Evolutionary conservation across 371 early-diverging fungal genomes (phyloP).

Genomic region (Rhizopus arrhizus): DNA sequence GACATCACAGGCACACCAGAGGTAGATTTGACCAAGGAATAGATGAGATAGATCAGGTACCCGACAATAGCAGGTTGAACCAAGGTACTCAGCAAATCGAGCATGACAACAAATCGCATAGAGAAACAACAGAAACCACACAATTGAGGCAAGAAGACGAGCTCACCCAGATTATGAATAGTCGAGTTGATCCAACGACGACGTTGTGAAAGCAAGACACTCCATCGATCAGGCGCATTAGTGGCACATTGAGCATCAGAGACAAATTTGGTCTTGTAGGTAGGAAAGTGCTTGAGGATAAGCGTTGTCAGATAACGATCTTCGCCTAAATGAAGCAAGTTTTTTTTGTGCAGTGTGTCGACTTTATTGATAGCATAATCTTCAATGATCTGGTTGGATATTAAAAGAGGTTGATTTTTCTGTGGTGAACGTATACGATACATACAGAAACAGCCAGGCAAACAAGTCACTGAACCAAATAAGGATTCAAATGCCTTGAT

Average conservation of each 20-base stretch:
- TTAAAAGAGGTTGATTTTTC: conserved; percentile 86
- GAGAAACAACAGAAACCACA: conserved; percentile 97
- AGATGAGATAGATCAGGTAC: conserved; percentile 75
- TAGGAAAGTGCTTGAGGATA: conserved; percentile 98
- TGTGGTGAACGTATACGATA: conserved; percentile 85
- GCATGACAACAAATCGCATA: conserved; percentile 94
- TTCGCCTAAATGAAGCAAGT: conserved; percentile 81
- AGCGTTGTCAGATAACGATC: conserved; percentile 97
- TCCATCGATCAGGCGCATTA: conserved; percentile 94
- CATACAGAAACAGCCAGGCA: conserved; percentile 93
- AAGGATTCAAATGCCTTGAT: conserved; percentile 89
- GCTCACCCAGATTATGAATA: conserved; percentile 93
- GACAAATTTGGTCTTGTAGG: conserved; percentile 94
- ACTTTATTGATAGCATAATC: conserved; percentile 96
- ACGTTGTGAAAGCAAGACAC: conserved; percentile 93
- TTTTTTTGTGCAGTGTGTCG: conserved; percentile 97
- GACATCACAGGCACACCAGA: conserved; percentile 55
- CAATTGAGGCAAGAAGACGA: conserved; percentile 81
- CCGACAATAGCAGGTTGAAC: conserved; percentile 89
- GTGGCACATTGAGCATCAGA: conserved; percentile 96
- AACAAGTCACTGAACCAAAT: conserved; percentile 87
- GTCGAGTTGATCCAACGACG: conserved; percentile 99
- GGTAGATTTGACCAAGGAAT: conserved; percentile 42
- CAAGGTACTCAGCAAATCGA: conserved; percentile 90
- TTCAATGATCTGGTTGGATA: conserved; percentile 85